Evolutionary conservation across 441 rosid genomes (phyloP).

Genomic region (Cnidoscolus chayamansa): DNA sequence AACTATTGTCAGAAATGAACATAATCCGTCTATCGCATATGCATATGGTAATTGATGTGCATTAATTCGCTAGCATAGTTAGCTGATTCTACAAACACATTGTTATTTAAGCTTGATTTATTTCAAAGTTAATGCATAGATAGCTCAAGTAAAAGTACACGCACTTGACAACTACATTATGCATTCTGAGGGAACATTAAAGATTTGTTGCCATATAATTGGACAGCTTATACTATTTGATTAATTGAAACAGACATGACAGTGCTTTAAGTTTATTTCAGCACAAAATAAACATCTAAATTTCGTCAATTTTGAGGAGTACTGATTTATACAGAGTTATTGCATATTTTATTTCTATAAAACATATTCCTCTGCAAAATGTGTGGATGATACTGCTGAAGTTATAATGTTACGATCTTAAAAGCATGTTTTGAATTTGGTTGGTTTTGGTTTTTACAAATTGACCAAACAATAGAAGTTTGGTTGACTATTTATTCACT

Average conservation of each 20-base stretch:
- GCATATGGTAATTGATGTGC: constrained; percentile 71
- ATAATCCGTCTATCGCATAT: constrained; percentile 79
- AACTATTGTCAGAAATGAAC: constrained; percentile 83
- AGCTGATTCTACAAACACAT: constrained; percentile 2
- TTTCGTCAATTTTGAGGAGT: neutral
- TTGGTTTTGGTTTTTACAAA: neutral
- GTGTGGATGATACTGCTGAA: neutral
- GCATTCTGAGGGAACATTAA: neutral
- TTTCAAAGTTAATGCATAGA: neutral
- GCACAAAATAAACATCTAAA: neutral
- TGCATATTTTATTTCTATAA: neutral
- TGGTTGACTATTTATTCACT: constrained; percentile 4
- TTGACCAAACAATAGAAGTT: neutral
- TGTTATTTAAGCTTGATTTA: constrained; percentile 7
- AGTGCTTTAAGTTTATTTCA: neutral
- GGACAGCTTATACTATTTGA: neutral
- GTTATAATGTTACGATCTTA: neutral
- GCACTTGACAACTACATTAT: neutral
- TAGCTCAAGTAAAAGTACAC: constrained; percentile 1
- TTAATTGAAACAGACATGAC: constrained; percentile 1
- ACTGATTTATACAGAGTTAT: neutral
- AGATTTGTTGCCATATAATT: neutral
- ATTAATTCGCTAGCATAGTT: constrained; percentile 3
- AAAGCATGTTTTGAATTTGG: neutral
- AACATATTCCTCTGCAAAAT: no score